phyloP scores from a whole-genome alignment of 2,329 filamentous ascomycete species.

The Xylaria sp. region DNA sequence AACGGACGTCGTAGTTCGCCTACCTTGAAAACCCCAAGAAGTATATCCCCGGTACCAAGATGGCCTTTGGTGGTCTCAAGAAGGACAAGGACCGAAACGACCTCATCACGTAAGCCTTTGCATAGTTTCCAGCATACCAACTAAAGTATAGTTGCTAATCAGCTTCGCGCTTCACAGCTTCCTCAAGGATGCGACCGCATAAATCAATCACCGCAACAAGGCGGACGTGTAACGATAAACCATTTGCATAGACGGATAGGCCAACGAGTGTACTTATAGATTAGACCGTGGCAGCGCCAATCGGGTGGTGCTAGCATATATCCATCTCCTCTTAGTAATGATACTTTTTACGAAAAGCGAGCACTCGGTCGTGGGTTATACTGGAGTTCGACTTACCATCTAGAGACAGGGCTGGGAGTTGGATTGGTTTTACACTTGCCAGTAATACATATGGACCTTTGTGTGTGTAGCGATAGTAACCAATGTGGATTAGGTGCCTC shows the following conservation, averaged over 20 bases:
- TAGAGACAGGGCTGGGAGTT: conserved; percentile 32
- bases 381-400: conserved; percentile 33
- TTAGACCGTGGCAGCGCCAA: conserved; percentile 48
- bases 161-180: conserved; percentile 57
- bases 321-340: conserved; percentile 48
- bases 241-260: conserved; percentile 50
- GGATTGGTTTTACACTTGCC: conserved; percentile 29
- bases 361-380: conserved; percentile 30
- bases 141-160: conserved; percentile 9
- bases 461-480: conserved; percentile 29
- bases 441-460: conserved; percentile 33
- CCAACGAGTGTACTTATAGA: conserved; percentile 51
- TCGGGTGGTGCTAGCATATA: conserved; percentile 45
- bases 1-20: conserved; percentile 71
- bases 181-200: conserved; percentile 77
- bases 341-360: conserved; percentile 32
- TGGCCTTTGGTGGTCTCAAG: conserved; percentile 99
- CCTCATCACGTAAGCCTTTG: conserved; percentile 86
- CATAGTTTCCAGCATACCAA: background rate
- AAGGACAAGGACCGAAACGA: conserved; percentile 99
- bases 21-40: conserved; percentile 99
- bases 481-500: background rate
- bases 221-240: conserved; percentile 52
- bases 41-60: conserved; percentile 99
- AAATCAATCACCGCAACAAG: conserved; percentile 56